Conservation (phyloP, 768 basidiomycete genomes). For the Tricholoma flavovirens region DNA sequence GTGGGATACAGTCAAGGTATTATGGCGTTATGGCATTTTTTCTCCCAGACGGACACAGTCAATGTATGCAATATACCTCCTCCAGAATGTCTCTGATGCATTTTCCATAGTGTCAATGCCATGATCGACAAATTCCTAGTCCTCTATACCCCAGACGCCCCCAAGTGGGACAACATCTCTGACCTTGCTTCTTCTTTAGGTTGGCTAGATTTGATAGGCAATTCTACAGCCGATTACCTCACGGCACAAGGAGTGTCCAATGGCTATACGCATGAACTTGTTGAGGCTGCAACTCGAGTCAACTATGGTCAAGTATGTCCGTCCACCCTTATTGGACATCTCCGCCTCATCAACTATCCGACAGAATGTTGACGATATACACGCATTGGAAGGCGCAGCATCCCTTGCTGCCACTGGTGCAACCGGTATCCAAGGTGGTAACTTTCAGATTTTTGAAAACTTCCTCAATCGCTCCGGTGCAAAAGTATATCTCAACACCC, state of each 20-base stretch:
- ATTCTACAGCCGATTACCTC: slow-evolving; percentile 55
- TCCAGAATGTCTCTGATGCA: not conserved
- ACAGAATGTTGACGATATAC: slow-evolving; percentile 64
- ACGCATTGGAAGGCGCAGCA: slow-evolving; percentile 67
- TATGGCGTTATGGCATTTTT: slow-evolving; percentile 73
- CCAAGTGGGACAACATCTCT: slow-evolving; percentile 58
- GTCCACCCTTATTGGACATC: not conserved
- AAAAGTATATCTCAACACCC: slow-evolving; percentile 61
- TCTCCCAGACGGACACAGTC: slow-evolving; percentile 53
- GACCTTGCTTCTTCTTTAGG: slow-evolving; percentile 48
- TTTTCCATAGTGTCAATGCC: slow-evolving; percentile 41
- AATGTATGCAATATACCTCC: slow-evolving; percentile 34
- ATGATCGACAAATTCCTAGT: slow-evolving; percentile 47
- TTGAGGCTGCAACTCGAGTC: slow-evolving; percentile 76
- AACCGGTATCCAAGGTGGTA: slow-evolving; percentile 66
- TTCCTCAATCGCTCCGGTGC: slow-evolving; percentile 72
- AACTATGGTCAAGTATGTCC: slow-evolving; percentile 71
- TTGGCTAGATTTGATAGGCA: slow-evolving; percentile 44
- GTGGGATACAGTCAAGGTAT: slow-evolving; percentile 68
- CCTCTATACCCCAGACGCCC: slow-evolving; percentile 50
- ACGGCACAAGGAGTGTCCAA: slow-evolving; percentile 45
- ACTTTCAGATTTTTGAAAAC: slow-evolving; percentile 77
- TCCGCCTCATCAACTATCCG: not conserved
- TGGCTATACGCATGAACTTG: slow-evolving; percentile 63
- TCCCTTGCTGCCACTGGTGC: slow-evolving; percentile 73